Percentiles rank a stretch among this genome's conserved stretches.
Evolutionary conservation across 2,329 filamentous ascomycete species (phyloP).

Genomic region (Alternaria sp.): DNA sequence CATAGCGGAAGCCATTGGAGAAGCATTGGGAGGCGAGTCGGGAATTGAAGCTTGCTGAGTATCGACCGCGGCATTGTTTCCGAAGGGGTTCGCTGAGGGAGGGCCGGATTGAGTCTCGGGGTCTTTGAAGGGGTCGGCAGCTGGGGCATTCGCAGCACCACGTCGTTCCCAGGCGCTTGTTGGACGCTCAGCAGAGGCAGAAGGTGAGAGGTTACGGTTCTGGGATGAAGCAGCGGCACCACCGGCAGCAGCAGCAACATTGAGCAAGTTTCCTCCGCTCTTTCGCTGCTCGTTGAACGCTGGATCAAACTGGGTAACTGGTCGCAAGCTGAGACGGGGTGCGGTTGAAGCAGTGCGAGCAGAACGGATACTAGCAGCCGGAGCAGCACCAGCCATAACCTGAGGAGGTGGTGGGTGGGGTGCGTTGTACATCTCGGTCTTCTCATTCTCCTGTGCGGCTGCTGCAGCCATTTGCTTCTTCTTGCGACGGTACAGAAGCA

Average conservation of each 20-base stretch:
- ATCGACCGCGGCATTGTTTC: conserved; percentile 51
- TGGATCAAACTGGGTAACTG: conserved; percentile 83
- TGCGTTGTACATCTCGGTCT: conserved; percentile 44
- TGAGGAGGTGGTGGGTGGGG: conserved; percentile 41
- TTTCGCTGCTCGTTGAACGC: conserved; percentile 62
- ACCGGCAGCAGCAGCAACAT: conserved; percentile 39
- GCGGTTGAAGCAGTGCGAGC: conserved; percentile 64
- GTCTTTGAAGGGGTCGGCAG: conserved; percentile 75
- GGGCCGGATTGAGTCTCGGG: conserved; percentile 51
- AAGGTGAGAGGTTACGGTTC: conserved; percentile 29
- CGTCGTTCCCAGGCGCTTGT: conserved; percentile 53
- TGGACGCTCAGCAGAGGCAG: conserved; percentile 28
- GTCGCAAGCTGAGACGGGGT: conserved; percentile 85
- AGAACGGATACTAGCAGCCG: conserved; percentile 51
- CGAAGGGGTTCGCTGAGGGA: conserved; percentile 64
- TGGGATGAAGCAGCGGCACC: conserved; percentile 34
- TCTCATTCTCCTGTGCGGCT: conserved; percentile 52
- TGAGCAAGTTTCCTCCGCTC: conserved; percentile 49
- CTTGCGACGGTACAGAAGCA: conserved; percentile 77
- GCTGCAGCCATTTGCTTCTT: conserved; percentile 66
- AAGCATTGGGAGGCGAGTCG: conserved; percentile 35
- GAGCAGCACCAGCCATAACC: conserved; percentile 18
- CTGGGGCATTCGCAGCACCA: conserved; percentile 49
- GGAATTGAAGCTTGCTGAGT: conserved; percentile 40
- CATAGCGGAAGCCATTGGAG: conserved; percentile 31